Evolutionary conservation across 2,329 filamentous ascomycete species (phyloP).

Genomic region (Dryadomyces quercivorus): DNA sequence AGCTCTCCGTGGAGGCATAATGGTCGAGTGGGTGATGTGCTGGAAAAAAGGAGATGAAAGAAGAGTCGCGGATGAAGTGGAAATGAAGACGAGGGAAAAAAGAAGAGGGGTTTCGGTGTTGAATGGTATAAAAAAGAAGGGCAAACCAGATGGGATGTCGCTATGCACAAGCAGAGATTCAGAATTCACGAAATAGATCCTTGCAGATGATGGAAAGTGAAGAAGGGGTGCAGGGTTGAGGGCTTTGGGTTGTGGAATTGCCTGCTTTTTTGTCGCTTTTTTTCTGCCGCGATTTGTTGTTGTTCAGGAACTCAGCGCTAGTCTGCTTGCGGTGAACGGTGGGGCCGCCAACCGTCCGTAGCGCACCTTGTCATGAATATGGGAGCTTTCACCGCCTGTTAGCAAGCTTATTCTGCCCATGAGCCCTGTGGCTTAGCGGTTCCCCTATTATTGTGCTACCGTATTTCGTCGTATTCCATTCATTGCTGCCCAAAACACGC

Average conservation of each 20-base stretch:
- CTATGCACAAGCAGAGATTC: neutral
- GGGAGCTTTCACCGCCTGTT: neutral
- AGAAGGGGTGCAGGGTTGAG: neutral
- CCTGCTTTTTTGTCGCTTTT: conserved; percentile 1
- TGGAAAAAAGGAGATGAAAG: neutral
- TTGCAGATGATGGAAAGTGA: neutral
- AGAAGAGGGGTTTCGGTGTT: neutral
- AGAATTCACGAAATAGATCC: neutral
- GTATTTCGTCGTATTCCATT: too few relatives aligned
- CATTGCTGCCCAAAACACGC: too few relatives aligned
- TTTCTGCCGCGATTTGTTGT: conserved; percentile 6
- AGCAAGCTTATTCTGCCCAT: neutral
- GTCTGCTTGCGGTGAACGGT: neutral
- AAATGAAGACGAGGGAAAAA: neutral
- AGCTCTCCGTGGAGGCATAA: conserved; percentile 11
- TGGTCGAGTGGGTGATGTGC: too few relatives aligned
- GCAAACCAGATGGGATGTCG: neutral
- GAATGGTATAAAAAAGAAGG: neutral
- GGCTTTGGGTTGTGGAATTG: neutral
- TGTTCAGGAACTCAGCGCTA: conserved; percentile 2
- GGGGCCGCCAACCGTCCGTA: neutral
- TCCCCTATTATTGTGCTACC: too few relatives aligned
- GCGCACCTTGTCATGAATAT: neutral
- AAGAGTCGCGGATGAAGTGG: neutral
- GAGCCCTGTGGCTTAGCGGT: too few relatives aligned